Conservation (phyloP, 805 yeast genomes). For the Metschnikowia drakensbergensis region DNA sequence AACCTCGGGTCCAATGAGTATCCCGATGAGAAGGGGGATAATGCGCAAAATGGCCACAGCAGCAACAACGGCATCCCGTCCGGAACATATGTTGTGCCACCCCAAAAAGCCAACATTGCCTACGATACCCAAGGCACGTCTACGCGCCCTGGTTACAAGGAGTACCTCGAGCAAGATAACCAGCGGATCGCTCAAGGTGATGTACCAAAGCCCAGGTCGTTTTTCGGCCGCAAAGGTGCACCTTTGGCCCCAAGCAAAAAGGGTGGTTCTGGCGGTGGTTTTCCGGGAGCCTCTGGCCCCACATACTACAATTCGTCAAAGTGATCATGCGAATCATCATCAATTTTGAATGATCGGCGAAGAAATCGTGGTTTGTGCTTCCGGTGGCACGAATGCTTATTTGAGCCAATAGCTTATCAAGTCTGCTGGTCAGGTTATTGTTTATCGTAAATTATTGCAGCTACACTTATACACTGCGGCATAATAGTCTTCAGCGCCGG, state of each 20-base stretch:
- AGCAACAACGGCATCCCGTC: constrained; percentile 5
- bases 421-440: not conserved
- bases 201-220: constrained; percentile 26
- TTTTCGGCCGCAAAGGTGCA: constrained; percentile 29
- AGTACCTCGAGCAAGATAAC: constrained; percentile 30
- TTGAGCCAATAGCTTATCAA: too few relatives aligned
- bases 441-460: not conserved
- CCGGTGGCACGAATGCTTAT: too few relatives aligned
- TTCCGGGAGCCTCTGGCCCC: constrained; percentile 37
- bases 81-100: constrained; percentile 24
- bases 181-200: constrained; percentile 31
- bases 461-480: not conserved
- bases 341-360: too few relatives aligned
- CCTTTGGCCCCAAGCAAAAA: constrained; percentile 30
- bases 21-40: constrained; percentile 15
- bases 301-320: constrained; percentile 22
- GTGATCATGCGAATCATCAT: not conserved
- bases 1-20: constrained; percentile 16
- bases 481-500: too few relatives aligned
- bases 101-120: constrained; percentile 35
- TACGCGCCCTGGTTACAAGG: constrained; percentile 36
- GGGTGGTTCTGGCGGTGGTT: constrained; percentile 27
- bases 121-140: constrained; percentile 33
- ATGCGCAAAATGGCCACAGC: not conserved
- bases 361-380: too few relatives aligned